These are phyloP conservation scores for Pyricularia sp. DNA, from an alignment of 2,329 filamentous ascomycete species.

Conservation along the genomic window DNA sequence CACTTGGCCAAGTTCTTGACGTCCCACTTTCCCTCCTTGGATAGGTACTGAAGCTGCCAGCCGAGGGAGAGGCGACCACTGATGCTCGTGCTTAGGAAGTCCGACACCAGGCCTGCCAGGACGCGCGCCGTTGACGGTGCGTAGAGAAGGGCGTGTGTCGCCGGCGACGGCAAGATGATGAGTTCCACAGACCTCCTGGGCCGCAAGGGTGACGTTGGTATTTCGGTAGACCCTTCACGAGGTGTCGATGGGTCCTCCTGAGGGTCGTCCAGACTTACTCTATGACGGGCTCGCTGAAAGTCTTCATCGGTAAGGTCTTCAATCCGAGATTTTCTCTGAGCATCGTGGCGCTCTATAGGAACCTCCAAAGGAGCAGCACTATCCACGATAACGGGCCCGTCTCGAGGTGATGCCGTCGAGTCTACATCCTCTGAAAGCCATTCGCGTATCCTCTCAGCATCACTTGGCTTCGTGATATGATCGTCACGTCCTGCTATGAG, in stretches of 20 bases:
- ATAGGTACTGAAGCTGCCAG: slow-evolving; percentile 85
- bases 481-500: slow-evolving; percentile 71
- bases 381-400: neutral
- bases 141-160: slow-evolving; percentile 76
- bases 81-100: slow-evolving; percentile 64
- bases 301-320: slow-evolving; percentile 14
- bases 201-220: slow-evolving; percentile 34
- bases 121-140: slow-evolving; percentile 61
- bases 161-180: slow-evolving; percentile 59
- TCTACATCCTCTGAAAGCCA: neutral
- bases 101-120: slow-evolving; percentile 67
- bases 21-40: slow-evolving; percentile 89
- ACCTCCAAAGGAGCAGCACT: slow-evolving; percentile 2
- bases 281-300: slow-evolving; percentile 14
- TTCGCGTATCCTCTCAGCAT: slow-evolving; percentile 22
- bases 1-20: slow-evolving; percentile 93
- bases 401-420: neutral
- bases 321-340: neutral
- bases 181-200: slow-evolving; percentile 49
- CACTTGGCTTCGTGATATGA: slow-evolving; percentile 40
- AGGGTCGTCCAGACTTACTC: slow-evolving; percentile 6
- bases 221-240: slow-evolving; percentile 22
- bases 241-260: slow-evolving; percentile 34
- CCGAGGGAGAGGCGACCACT: slow-evolving; percentile 67
- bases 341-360: neutral